phyloP scores from a whole-genome alignment of 768 basidiomycete species.

The Amanita polypyramis region DNA sequence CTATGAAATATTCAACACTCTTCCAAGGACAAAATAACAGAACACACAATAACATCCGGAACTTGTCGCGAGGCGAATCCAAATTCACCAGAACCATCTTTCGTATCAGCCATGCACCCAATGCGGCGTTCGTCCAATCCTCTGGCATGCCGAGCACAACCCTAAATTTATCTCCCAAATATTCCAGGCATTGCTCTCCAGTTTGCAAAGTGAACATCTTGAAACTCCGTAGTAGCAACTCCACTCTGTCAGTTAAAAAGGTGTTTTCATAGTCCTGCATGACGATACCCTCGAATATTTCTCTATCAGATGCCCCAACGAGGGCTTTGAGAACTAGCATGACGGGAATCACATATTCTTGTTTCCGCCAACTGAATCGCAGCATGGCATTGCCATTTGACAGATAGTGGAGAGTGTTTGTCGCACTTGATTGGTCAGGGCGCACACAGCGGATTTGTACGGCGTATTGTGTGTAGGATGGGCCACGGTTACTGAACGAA shows the following conservation, averaged over 20 bases:
- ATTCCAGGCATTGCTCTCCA: slow-evolving; percentile 86
- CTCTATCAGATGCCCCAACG: slow-evolving; percentile 83
- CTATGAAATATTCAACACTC: slow-evolving; percentile 27
- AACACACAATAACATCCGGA: slow-evolving; percentile 84
- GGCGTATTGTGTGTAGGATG: slow-evolving; percentile 88
- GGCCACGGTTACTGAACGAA: slow-evolving; percentile 86
- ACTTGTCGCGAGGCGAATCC: slow-evolving; percentile 82
- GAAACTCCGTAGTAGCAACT: slow-evolving; percentile 88
- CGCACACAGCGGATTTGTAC: slow-evolving; percentile 95
- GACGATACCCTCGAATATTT: slow-evolving; percentile 92
- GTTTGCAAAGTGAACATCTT: slow-evolving; percentile 86
- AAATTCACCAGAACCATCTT: slow-evolving; percentile 89
- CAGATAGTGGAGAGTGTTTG: slow-evolving; percentile 96
- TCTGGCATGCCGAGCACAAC: slow-evolving; percentile 86
- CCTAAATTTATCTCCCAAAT: slow-evolving; percentile 93
- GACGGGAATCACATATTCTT: slow-evolving; percentile 96
- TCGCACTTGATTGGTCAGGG: slow-evolving; percentile 84
- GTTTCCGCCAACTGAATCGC: slow-evolving; percentile 93
- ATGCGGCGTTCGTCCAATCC: slow-evolving; percentile 77
- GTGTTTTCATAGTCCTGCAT: slow-evolving; percentile 98
- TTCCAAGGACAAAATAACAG: background rate
- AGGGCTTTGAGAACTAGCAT: slow-evolving; percentile 95
- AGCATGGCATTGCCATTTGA: slow-evolving; percentile 95
- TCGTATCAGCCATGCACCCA: slow-evolving; percentile 76
- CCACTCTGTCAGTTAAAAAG: slow-evolving; percentile 94